phyloP scores from a whole-genome alignment of 2,329 filamentous ascomycete species.

The Aspergillus sp. region DNA sequence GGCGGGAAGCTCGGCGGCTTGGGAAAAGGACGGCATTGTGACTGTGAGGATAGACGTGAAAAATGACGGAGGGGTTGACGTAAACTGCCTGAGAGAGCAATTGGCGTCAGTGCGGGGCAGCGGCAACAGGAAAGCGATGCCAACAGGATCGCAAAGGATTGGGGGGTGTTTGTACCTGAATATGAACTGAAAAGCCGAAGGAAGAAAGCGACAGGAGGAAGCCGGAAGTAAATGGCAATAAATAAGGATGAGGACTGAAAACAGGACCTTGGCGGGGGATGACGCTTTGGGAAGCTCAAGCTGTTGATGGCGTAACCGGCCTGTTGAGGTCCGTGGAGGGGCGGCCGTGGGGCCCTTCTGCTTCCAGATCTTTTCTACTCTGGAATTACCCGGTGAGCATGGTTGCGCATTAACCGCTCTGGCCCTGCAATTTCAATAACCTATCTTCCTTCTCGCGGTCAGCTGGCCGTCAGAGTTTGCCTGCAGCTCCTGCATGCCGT shows the following conservation, averaged over 20 bases:
- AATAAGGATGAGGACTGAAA: slow-evolving; percentile 12
- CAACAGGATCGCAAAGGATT: not conserved
- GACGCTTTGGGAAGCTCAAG: slow-evolving; percentile 15
- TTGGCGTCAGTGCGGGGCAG: slow-evolving; percentile 29
- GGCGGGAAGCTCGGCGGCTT: slow-evolving; percentile 79
- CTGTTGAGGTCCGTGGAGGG: slow-evolving; percentile 25
- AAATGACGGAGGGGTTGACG: not conserved
- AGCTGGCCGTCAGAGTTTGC: slow-evolving; percentile 5
- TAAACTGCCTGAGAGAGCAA: slow-evolving; percentile 3
- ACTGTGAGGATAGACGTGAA: not conserved
- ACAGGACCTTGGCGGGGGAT: slow-evolving; percentile 10
- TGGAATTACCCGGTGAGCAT: not conserved
- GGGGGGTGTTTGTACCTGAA: slow-evolving; percentile 6
- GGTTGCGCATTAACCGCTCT: not conserved
- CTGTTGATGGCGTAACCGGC: slow-evolving; percentile 22
- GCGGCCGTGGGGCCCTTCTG: slow-evolving; percentile 14
- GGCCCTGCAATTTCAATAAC: not conserved
- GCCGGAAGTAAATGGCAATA: slow-evolving; percentile 9
- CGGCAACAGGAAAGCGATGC: not conserved
- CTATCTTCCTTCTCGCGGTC: not conserved
- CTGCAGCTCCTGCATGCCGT: not conserved
- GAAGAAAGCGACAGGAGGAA: slow-evolving; percentile 2
- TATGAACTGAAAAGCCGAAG: not conserved
- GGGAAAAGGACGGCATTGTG: slow-evolving; percentile 51
- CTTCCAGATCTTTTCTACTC: slow-evolving; percentile 3